These are phyloP conservation scores for Endothia cerciana DNA, from an alignment of 2,329 filamentous ascomycete species.

Conservation along the genomic window DNA sequence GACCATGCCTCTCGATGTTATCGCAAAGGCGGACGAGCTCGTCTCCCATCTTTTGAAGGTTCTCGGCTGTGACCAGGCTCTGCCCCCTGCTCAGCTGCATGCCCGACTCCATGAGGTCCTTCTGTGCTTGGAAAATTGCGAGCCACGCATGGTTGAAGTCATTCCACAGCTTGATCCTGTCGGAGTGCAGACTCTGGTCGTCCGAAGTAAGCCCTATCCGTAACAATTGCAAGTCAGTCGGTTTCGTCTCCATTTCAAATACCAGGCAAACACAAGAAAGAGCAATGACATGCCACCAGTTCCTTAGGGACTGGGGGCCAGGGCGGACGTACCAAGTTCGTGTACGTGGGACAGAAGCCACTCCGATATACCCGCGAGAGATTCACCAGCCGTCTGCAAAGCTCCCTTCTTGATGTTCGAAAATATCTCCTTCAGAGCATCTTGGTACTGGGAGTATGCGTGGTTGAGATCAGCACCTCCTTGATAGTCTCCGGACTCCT, in stretches of 20 bases:
- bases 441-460: slow-evolving; percentile 69
- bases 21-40: slow-evolving; percentile 85
- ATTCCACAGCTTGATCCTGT: slow-evolving; percentile 85
- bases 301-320: not conserved
- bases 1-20: slow-evolving; percentile 83
- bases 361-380: slow-evolving; percentile 55
- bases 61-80: slow-evolving; percentile 68
- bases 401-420: slow-evolving; percentile 65
- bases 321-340: slow-evolving; percentile 55
- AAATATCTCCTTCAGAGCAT: slow-evolving; percentile 68
- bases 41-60: slow-evolving; percentile 77
- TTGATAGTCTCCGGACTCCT: slow-evolving; percentile 59
- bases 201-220: slow-evolving; percentile 80
- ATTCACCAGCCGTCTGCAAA: slow-evolving; percentile 55
- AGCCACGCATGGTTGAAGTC: slow-evolving; percentile 96
- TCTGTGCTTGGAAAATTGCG: slow-evolving; percentile 79
- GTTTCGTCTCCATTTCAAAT: not conserved
- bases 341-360: slow-evolving; percentile 61
- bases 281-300: not conserved
- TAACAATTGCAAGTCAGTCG: slow-evolving; percentile 1
- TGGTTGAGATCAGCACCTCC: slow-evolving; percentile 64
- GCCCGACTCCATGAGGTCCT: slow-evolving; percentile 69
- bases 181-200: slow-evolving; percentile 73
- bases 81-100: slow-evolving; percentile 61
- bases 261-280: not conserved